These are phyloP conservation scores for Fusarium subtropicale DNA, from an alignment of 2,329 filamentous ascomycete genomes.

Conservation along the genomic window DNA sequence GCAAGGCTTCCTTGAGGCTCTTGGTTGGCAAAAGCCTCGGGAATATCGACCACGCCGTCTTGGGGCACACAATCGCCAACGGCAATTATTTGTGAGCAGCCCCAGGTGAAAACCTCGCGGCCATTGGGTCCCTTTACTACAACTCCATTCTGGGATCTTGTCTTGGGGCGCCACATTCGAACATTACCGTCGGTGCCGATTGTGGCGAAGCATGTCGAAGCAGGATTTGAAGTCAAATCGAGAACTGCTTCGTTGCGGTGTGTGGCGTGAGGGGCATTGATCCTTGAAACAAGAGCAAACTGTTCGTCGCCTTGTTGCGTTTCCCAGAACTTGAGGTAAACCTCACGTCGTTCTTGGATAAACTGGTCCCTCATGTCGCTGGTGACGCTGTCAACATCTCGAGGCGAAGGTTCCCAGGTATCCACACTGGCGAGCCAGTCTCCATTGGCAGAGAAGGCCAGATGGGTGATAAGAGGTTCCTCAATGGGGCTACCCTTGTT, in stretches of 20 bases:
- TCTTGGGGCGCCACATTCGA: constrained; percentile 83
- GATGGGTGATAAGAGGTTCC: constrained; percentile 80
- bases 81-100: constrained; percentile 69
- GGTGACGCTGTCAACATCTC: constrained; percentile 69
- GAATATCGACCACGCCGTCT: constrained; percentile 49
- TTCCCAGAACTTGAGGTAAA: constrained; percentile 92
- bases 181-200: constrained; percentile 83
- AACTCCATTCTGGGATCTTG: constrained; percentile 75
- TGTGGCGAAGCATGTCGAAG: constrained; percentile 79
- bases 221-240: constrained; percentile 77
- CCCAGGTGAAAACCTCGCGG: constrained; percentile 78
- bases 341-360: constrained; percentile 70
- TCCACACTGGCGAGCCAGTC: constrained; percentile 93
- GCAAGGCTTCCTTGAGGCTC: constrained; percentile 72
- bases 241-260: constrained; percentile 70
- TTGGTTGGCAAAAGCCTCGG: constrained; percentile 45
- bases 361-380: constrained; percentile 58
- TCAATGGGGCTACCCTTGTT: constrained; percentile 77
- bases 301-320: constrained; percentile 65
- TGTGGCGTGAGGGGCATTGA: constrained; percentile 83
- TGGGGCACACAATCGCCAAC: constrained; percentile 65
- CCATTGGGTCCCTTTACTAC: constrained; percentile 69
- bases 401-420: constrained; percentile 82
- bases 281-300: constrained; percentile 83
- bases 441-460: constrained; percentile 83